Conservation (phyloP, 306 rosid species). For the Aeschynomene evenia region DNA sequence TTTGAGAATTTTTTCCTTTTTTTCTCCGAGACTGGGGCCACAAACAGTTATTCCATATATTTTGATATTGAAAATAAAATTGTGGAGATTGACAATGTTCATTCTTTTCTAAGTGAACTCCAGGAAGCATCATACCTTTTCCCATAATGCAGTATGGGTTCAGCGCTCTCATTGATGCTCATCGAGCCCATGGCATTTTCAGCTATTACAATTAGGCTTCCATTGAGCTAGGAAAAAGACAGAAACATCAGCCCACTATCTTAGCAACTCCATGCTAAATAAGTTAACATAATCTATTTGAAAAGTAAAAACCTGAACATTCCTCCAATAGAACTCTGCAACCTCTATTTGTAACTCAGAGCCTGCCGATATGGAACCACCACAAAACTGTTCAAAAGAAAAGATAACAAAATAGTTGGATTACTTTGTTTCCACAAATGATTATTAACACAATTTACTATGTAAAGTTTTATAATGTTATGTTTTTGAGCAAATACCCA, state of each 20-base stretch:
- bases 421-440: constrained; percentile 23
- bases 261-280: constrained; percentile 21
- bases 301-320: constrained; percentile 71
- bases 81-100: no score
- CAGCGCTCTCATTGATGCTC: constrained; percentile 54
- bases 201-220: constrained; percentile 73
- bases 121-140: constrained; percentile 53
- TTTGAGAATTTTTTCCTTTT: no score
- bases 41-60: no score
- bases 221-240: constrained; percentile 62
- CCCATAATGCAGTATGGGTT: constrained; percentile 73
- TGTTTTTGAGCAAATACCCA: constrained; percentile 4
- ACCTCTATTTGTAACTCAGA: constrained; percentile 92
- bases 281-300: constrained; percentile 20
- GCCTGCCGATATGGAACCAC: constrained; percentile 80
- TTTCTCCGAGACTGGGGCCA: no score
- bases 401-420: constrained; percentile 27
- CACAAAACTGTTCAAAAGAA: constrained; percentile 55
- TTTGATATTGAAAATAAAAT: no score
- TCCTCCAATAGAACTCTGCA: constrained; percentile 86
- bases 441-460: constrained; percentile 10
- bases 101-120: not conserved
- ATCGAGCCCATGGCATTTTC: constrained; percentile 68
- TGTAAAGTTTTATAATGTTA: not conserved
- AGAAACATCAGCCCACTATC: constrained; percentile 38